Evolutionary conservation across 1,139 yeast genomes (phyloP).

Genomic region (Scheffersomyces insectosa): DNA sequence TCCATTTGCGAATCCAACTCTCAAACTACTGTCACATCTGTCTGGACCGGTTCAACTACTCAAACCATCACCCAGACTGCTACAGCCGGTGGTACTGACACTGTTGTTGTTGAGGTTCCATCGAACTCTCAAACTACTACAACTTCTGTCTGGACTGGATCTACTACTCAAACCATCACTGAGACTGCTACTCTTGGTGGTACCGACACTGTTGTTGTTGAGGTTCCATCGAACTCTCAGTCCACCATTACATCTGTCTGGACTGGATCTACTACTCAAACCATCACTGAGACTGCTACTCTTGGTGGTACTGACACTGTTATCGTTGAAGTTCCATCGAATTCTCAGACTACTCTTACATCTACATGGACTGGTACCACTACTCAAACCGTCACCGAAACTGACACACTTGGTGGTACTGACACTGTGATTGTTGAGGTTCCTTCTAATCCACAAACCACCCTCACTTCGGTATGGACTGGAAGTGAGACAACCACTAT

Average conservation of each 20-base stretch:
- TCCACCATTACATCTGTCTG: background rate
- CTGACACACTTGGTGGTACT: background rate
- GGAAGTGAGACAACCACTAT: slow-evolving; percentile 18
- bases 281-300: background rate
- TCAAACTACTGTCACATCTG: background rate
- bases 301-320: slow-evolving; percentile 11
- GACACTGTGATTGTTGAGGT: slow-evolving; percentile 19
- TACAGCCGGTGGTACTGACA: slow-evolving; percentile 4
- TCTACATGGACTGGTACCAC: background rate
- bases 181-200: slow-evolving; percentile 19
- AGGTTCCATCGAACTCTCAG: background rate
- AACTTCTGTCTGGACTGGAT: slow-evolving; percentile 4
- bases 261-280: background rate
- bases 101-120: slow-evolving; percentile 8
- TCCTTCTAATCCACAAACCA: background rate
- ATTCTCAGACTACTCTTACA: background rate
- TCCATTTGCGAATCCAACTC: slow-evolving; percentile 1
- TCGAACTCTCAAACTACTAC: slow-evolving; percentile 1
- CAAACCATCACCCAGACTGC: slow-evolving; percentile 2
- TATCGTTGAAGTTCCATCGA: slow-evolving; percentile 12
- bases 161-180: slow-evolving; percentile 19
- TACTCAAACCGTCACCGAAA: background rate
- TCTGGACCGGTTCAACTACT: background rate
- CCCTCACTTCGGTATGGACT: background rate
- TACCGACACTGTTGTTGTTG: slow-evolving; percentile 24